Conservation (phyloP, 1,284 basidiomycete species). For the Melampsora americana region DNA sequence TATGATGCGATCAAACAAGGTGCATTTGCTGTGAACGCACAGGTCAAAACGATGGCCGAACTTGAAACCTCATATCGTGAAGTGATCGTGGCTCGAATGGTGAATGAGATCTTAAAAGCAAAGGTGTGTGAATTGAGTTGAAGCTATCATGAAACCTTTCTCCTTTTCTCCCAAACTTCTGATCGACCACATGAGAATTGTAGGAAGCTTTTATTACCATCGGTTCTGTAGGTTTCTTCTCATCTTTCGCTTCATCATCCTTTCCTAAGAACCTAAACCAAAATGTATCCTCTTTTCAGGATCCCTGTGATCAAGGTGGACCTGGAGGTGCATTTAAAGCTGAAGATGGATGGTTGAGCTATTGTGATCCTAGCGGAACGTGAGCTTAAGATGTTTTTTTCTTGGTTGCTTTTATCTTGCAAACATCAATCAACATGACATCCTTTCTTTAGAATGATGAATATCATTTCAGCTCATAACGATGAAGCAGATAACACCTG, state of each 20-base stretch:
- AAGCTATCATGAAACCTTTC: neutral
- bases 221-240: conserved; percentile 11
- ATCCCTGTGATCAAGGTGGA: conserved; percentile 25
- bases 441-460: conserved; percentile 1
- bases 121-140: neutral
- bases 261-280: neutral
- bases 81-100: neutral
- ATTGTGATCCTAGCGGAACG: conserved; percentile 8
- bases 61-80: conserved; percentile 1
- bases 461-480: conserved; percentile 20
- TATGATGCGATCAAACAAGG: neutral
- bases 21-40: neutral
- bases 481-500: conserved; percentile 25
- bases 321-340: conserved; percentile 37
- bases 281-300: neutral
- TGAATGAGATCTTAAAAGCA: neutral
- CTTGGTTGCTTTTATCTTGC: neutral
- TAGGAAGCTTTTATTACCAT: conserved; percentile 37
- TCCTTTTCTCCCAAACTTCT: neutral
- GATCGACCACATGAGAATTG: neutral
- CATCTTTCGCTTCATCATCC: neutral
- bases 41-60: neutral
- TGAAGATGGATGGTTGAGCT: conserved; percentile 41
- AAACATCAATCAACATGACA: neutral
- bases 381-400: neutral